Percentiles rank a stretch among this genome's conserved stretches.
Conservation (phyloP, 495 filamentous ascomycete species). For the Neurospora sp. region DNA sequence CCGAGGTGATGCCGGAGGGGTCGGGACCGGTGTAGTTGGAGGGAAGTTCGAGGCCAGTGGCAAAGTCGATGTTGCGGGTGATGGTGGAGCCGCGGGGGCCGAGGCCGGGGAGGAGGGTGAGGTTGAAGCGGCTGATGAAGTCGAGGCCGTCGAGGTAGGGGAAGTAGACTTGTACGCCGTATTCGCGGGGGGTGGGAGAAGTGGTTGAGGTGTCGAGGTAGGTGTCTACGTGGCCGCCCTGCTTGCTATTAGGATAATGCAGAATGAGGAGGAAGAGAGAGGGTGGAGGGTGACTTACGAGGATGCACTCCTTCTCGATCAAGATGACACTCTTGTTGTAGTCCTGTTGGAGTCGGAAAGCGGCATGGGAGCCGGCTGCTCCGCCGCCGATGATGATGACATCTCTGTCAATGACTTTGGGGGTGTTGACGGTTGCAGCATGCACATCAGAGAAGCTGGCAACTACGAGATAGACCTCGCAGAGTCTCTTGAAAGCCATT, state of each 20-base stretch:
- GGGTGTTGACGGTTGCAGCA: not conserved
- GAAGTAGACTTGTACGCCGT: slow-evolving; percentile 22
- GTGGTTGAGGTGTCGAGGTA: slow-evolving; percentile 23
- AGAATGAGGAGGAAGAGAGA: too few relatives aligned
- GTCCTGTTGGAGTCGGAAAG: slow-evolving; percentile 31
- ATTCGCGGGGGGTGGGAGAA: slow-evolving; percentile 16
- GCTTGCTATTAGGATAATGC: not conserved
- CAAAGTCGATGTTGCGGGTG: slow-evolving; percentile 28
- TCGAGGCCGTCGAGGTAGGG: slow-evolving; percentile 11
- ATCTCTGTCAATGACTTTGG: slow-evolving; percentile 11
- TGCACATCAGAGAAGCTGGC: not conserved
- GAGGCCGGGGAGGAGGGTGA: slow-evolving; percentile 13
- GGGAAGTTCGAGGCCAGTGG: slow-evolving; percentile 15
- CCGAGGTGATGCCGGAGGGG: slow-evolving; percentile 16
- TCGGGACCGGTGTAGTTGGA: slow-evolving; percentile 4
- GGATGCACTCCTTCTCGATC: slow-evolving; percentile 27
- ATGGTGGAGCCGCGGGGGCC: slow-evolving; percentile 6
- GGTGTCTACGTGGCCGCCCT: slow-evolving; percentile 33
- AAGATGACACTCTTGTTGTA: slow-evolving; percentile 28
- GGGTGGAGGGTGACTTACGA: slow-evolving; percentile 15
- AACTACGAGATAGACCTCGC: not conserved
- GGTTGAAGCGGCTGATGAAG: slow-evolving; percentile 14
- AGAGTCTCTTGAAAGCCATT: not conserved
- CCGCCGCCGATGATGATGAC: slow-evolving; percentile 38
- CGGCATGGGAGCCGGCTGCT: slow-evolving; percentile 37